phyloP scores from a whole-genome alignment of 495 filamentous ascomycete species.

The Margaritispora aquatica region DNA sequence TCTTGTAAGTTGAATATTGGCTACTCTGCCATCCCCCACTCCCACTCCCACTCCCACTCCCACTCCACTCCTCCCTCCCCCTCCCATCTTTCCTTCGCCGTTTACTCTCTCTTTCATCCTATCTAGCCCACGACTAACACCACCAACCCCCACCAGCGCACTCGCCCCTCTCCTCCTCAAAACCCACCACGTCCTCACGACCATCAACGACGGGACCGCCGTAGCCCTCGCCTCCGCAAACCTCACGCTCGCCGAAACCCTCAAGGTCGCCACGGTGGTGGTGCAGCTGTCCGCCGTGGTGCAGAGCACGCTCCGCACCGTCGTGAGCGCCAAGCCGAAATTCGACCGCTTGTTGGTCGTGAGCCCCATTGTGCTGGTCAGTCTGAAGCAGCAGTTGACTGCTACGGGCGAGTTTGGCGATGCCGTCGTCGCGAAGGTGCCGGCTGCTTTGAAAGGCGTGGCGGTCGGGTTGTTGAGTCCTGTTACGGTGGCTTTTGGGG shows the following conservation, averaged over 20 bases:
- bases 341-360: slow-evolving; percentile 29
- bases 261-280: slow-evolving; percentile 25
- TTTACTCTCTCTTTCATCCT: too few relatives aligned
- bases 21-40: neutral
- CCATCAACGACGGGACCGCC: slow-evolving; percentile 27
- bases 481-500: slow-evolving; percentile 25
- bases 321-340: slow-evolving; percentile 27
- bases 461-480: slow-evolving; percentile 24
- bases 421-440: slow-evolving; percentile 30
- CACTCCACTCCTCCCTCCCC: neutral
- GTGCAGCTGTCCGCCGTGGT: slow-evolving; percentile 21
- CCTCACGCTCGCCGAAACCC: slow-evolving; percentile 20
- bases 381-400: slow-evolving; percentile 27
- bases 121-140: neutral
- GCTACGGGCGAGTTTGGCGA: slow-evolving; percentile 28
- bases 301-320: slow-evolving; percentile 22
- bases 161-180: neutral
- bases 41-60: neutral
- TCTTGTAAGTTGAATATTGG: slow-evolving; percentile 20
- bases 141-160: neutral
- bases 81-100: too few relatives aligned
- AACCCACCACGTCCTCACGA: slow-evolving; percentile 17
- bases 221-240: slow-evolving; percentile 20
- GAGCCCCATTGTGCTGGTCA: slow-evolving; percentile 28
- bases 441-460: slow-evolving; percentile 19